Conservation (phyloP, 768 basidiomycete species). For the Auricularia auricula-judae region DNA sequence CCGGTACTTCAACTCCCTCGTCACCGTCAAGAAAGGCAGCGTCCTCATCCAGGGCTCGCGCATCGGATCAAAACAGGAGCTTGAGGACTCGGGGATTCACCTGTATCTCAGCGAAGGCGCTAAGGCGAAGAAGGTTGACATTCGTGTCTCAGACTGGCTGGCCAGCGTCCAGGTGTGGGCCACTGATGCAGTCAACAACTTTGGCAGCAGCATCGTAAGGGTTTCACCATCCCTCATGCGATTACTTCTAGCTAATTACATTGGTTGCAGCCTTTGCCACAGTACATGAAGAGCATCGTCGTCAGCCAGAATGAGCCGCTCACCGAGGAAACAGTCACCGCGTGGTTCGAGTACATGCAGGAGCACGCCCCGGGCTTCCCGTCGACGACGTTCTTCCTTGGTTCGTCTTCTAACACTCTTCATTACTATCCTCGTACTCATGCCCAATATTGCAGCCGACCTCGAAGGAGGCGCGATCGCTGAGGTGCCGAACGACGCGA, state of each 20-base stretch:
- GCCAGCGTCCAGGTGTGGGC: background rate
- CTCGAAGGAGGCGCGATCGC: slow-evolving; percentile 1
- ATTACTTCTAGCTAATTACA: background rate
- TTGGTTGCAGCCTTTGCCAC: background rate
- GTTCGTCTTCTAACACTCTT: background rate
- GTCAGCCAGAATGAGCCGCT: slow-evolving; percentile 1
- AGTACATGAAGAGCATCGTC: slow-evolving; percentile 1
- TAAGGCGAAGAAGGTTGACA: background rate
- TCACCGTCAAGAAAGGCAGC: background rate
- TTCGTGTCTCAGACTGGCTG: background rate
- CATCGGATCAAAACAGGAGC: background rate
- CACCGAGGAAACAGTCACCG: background rate
- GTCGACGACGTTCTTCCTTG: background rate
- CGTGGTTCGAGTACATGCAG: slow-evolving; percentile 2
- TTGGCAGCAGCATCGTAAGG: slow-evolving; percentile 1
- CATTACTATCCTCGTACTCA: background rate
- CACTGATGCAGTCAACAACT: background rate
- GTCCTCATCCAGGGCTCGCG: background rate
- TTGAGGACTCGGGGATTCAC: background rate
- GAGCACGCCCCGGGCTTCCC: background rate
- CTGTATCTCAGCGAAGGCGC: background rate
- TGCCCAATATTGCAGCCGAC: background rate
- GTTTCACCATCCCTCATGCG: background rate
- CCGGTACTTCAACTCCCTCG: background rate
- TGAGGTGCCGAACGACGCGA: background rate